Percentiles rank a stretch among this genome's conserved stretches.
These are phyloP conservation scores for Fraxinus sp. DNA, from an alignment of 305 asterid genomes.

Conservation along the genomic window DNA sequence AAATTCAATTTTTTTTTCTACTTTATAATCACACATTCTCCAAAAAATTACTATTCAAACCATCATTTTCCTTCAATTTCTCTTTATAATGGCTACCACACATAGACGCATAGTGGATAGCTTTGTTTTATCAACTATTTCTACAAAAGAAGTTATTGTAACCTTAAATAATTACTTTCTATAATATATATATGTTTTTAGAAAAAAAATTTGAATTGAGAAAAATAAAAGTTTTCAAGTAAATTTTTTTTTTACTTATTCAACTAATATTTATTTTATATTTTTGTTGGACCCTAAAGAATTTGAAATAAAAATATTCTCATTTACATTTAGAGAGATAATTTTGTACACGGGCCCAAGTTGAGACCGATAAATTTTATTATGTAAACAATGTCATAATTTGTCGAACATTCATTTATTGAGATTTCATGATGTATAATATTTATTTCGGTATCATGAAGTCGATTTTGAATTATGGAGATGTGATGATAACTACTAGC, in stretches of 20 bases:
- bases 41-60: no score
- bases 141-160: neutral
- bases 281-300: neutral
- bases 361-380: neutral
- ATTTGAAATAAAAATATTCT: no score
- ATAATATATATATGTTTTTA: no score
- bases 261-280: no score
- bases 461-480: neutral
- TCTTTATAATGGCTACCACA: no score
- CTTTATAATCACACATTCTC: no score
- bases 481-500: neutral
- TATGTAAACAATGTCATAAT: neutral
- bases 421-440: neutral
- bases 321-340: neutral
- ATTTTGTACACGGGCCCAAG: neutral
- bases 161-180: neutral
- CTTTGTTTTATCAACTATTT: neutral
- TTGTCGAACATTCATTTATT: neutral
- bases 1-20: no score
- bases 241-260: neutral
- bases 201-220: neutral
- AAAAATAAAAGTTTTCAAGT: no score
- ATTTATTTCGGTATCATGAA: no score
- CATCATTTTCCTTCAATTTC: no score
- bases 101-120: no score